Base-by-base conservation (phyloP, 2,329 filamentous ascomycete species). In the Gaeumannomyces sp. region DNA sequence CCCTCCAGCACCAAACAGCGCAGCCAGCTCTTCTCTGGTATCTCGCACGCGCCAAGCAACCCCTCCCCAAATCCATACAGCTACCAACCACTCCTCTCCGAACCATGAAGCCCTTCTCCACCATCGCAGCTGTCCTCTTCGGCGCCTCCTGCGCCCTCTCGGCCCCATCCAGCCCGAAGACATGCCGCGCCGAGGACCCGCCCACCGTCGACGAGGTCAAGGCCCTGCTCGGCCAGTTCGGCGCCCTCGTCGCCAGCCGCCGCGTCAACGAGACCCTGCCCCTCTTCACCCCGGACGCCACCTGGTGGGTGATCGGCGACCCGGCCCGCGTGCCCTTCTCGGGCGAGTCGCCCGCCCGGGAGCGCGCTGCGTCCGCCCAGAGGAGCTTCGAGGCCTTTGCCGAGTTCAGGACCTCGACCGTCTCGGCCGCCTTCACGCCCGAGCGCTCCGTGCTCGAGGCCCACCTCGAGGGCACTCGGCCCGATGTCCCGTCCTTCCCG, bases 371-470 rank as follows among this genome's bases (percentile, higher is more conserved):
- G 14, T 33, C 22, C 11, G 59, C 59, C 11, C 10, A 28, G 7
- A 28, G 35, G 11, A 33, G 31, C 10, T 60, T 60, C 59, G 35
- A 60, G 8, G 59, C 29, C n/a, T 60, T 60, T 33, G 29, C 22
- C 29, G 59, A 60, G 16, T 60, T 33, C 59, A 11, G 35, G 1
- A 33, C 35, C 59, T 33, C 59, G 19, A 22, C 35, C 29, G 29
- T 60, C 29, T 60, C 59, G 59, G 29, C 29, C 59, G 35, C 28
- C 29, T 29, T 60, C 59, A 60, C 59, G 28, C 35, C 59, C 29
- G 59, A 60, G 29, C 59, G 59, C 19, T 29, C 59, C 59, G 35
- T 60, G 25, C 59, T 60, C 16, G 59, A 60, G 59, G 59, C 14
- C 16, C 31, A 29, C n/a, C 29, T 60, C 59, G 25, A 33, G 59